Evolutionary conservation across 2,329 filamentous ascomycete species (phyloP).

Genomic region (Phoma sp.): DNA sequence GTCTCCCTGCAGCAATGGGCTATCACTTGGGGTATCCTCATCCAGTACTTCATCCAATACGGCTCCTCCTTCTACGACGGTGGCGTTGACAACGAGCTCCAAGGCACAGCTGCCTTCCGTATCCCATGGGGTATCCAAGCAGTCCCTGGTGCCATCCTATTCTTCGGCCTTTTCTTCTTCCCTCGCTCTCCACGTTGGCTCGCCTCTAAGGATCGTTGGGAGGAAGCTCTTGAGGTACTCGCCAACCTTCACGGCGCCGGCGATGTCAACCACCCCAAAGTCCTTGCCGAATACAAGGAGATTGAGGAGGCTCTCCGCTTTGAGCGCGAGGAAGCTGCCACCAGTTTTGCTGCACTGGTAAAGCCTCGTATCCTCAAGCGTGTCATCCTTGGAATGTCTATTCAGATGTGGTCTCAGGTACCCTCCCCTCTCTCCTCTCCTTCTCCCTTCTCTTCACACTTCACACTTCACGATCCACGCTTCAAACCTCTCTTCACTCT

Average conservation of each 20-base stretch:
- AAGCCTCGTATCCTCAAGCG: slow-evolving; percentile 63
- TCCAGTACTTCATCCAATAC: slow-evolving; percentile 73
- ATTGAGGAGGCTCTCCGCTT: slow-evolving; percentile 63
- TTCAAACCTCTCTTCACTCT: too few species aligned
- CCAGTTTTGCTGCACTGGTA: slow-evolving; percentile 59
- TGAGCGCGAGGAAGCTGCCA: slow-evolving; percentile 61
- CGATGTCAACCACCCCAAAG: slow-evolving; percentile 63
- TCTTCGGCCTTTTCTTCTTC: slow-evolving; percentile 52
- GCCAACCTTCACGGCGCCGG: slow-evolving; percentile 66
- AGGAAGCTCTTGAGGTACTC: slow-evolving; percentile 65
- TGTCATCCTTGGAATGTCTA: slow-evolving; percentile 61
- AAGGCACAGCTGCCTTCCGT: slow-evolving; percentile 52
- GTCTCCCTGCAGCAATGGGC: slow-evolving; percentile 74
- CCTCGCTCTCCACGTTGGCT: slow-evolving; percentile 71
- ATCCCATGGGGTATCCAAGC: slow-evolving; percentile 55
- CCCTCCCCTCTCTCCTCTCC: too few species aligned
- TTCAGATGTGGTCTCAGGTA: slow-evolving; percentile 16
- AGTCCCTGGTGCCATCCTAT: slow-evolving; percentile 50
- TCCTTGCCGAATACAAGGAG: slow-evolving; percentile 70
- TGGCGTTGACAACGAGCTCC: slow-evolving; percentile 49
- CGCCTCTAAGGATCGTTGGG: slow-evolving; percentile 71
- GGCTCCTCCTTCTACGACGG: slow-evolving; percentile 64
- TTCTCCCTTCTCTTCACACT: too few species aligned
- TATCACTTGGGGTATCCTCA: slow-evolving; percentile 75
- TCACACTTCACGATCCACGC: too few species aligned